Base-by-base conservation (phyloP, 495 filamentous ascomycete genomes). In the Neurospora africana region DNA sequence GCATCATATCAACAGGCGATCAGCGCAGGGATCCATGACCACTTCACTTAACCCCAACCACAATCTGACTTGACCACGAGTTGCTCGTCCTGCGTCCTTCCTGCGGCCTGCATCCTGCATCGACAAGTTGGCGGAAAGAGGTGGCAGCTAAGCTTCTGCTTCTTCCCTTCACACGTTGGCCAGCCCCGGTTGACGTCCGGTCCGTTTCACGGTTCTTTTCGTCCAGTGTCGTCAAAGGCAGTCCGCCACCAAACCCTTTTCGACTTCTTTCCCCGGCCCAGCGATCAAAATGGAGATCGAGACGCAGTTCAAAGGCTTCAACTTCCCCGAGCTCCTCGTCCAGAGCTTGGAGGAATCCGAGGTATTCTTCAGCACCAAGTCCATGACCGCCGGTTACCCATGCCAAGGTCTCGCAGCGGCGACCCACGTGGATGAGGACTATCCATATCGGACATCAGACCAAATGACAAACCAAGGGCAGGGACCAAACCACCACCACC, bases 251-350 rank as follows among this genome's bases (percentile, higher is more conserved):
- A 44, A 33, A 30, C 43, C 17, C 19, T 27, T 30, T 33, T 33
- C 38, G 67, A 36, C 0, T 44, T 39, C 30, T n/a, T 21, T 36
- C 70, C 38, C 43, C 69, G 13, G 27, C 15, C 6, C 65, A 68
- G 39, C 37, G 11, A 68, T 41, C 69, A 71, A 74, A 41, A 72
- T 76, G 73, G 74, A 71, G 33, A 13, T 37, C 19, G 38, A 44
- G 40, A 75, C 79, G 67, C 75, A 76, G 69, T 61, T 76, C 10
- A 74, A 80, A 68, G 79, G 76, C 67, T 78, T 75, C 74, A 85
- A 82, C 75, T 74, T 86, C 33, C 79, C 83, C 27, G 84, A 86
- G 75, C 73, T 85, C 69, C 78, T 86, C 19, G 83, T 78, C 15
- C 74, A 77, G 67, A 82, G 85, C 68, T 78, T 85, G 58, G 79